Conservation (phyloP, 495 filamentous ascomycete species). For the Penicillium pancosmium region DNA sequence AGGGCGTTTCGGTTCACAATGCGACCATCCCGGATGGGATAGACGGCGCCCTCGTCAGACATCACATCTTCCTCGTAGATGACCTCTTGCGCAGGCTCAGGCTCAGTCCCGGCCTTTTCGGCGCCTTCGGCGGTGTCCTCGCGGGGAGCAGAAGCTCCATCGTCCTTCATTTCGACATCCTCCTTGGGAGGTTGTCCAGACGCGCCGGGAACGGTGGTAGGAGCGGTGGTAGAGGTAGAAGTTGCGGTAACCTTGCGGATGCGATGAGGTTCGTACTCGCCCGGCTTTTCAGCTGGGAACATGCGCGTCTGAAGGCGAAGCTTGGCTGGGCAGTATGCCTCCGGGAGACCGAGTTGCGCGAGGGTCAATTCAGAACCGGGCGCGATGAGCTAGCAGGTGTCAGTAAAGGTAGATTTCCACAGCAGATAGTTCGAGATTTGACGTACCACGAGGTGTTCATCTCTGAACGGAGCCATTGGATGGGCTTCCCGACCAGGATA, state of each 20-base stretch:
- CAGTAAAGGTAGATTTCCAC: constrained; percentile 3
- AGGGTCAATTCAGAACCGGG: constrained; percentile 92
- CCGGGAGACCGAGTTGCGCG: constrained; percentile 89
- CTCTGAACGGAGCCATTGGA: constrained; percentile 72
- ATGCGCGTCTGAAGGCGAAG: constrained; percentile 86
- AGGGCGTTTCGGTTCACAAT: constrained; percentile 90
- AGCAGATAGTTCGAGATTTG: neutral
- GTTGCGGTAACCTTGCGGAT: constrained; percentile 70
- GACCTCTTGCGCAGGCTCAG: constrained; percentile 48
- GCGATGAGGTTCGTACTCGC: constrained; percentile 82
- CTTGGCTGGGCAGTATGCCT: constrained; percentile 81
- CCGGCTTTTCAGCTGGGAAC: constrained; percentile 79
- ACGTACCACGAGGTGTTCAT: constrained; percentile 74
- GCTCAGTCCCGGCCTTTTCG: constrained; percentile 23
- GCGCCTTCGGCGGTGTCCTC: constrained; percentile 18
- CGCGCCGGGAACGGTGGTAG: neutral
- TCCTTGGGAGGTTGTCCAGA: constrained; percentile 41
- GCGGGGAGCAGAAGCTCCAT: constrained; percentile 16
- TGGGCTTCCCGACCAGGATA: constrained; percentile 6
- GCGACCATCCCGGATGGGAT: constrained; percentile 80
- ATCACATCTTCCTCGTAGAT: constrained; percentile 84
- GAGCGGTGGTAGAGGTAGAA: constrained; percentile 31
- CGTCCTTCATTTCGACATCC: constrained; percentile 53
- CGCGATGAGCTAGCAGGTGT: constrained; percentile 70
- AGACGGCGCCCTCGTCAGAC: constrained; percentile 86